Conservation (phyloP, 2,329 filamentous ascomycete species). For the Colletotrichum liaoningense region DNA sequence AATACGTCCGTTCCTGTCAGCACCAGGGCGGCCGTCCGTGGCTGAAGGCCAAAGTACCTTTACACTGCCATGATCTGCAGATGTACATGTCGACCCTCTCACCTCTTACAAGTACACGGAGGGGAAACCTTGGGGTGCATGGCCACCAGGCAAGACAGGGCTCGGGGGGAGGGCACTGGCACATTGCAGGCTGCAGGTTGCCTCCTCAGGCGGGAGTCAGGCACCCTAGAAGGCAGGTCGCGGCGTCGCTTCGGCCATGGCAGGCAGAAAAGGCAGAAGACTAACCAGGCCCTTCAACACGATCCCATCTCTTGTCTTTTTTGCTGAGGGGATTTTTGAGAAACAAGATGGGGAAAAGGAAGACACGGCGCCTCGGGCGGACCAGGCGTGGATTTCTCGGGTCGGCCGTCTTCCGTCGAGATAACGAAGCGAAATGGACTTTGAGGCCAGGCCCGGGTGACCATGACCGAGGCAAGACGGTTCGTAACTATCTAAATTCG, state of each 20-base stretch:
- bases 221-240: background rate
- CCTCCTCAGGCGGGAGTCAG: constrained; percentile 8
- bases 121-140: constrained; percentile 2
- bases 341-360: background rate
- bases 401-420: background rate
- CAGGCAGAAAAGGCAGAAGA: background rate
- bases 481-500: background rate
- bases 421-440: background rate
- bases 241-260: background rate
- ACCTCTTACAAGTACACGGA: background rate
- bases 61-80: background rate
- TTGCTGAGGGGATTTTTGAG: background rate
- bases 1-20: background rate
- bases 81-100: background rate
- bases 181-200: background rate
- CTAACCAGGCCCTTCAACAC: background rate
- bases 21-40: background rate
- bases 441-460: background rate
- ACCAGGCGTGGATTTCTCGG: background rate
- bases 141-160: background rate
- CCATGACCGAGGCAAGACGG: background rate
- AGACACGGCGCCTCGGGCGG: background rate
- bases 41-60: background rate
- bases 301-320: background rate
- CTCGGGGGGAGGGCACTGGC: background rate